Evolutionary conservation across 306 rosid genomes (phyloP).

Genomic region (Quercus agrifolia): DNA sequence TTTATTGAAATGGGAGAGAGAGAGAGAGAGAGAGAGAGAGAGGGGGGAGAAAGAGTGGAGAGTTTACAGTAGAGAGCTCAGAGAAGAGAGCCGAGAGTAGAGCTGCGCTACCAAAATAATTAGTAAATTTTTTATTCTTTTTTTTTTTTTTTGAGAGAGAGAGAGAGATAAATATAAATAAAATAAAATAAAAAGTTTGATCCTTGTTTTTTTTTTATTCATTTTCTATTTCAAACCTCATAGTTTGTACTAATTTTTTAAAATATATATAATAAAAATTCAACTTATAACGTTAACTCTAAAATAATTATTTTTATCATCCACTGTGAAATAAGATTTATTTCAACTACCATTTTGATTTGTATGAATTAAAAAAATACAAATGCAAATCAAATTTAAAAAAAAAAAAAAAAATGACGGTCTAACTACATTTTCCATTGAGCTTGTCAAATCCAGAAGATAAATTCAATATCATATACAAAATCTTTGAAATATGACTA

Average conservation of each 20-base stretch:
- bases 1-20: not conserved
- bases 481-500: no score
- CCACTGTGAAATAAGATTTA: no score
- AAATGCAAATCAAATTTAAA: no score
- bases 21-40: not conserved
- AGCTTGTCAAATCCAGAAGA: no score
- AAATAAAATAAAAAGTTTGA: not conserved
- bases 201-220: not conserved
- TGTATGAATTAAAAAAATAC: no score
- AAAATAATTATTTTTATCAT: no score
- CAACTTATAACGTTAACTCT: no score
- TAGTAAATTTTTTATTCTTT: not conserved
- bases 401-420: no score
- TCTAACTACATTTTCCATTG: no score
- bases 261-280: not conserved
- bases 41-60: not conserved
- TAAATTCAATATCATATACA: no score
- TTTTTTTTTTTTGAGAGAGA: not conserved
- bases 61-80: not conserved
- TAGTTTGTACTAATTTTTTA: not conserved
- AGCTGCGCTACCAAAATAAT: slow-evolving; percentile 6
- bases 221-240: not conserved
- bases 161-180: no score
- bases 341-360: no score
- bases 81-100: not conserved